These are phyloP conservation scores for Candida alai DNA, from an alignment of 805 yeast genomes.

Conservation along the genomic window DNA sequence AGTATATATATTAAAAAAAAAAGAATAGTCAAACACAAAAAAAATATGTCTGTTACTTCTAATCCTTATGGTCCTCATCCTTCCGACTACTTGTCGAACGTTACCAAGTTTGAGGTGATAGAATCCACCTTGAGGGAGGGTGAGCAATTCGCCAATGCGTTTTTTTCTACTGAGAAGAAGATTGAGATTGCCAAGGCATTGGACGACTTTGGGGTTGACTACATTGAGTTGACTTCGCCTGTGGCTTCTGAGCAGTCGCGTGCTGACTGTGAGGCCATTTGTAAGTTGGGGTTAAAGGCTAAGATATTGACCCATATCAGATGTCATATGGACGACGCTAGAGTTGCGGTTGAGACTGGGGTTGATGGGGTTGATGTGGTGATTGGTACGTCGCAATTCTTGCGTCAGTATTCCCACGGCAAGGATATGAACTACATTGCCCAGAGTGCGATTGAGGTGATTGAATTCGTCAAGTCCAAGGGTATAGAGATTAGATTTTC, in stretches of 20 bases:
- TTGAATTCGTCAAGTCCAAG: conserved; percentile 57
- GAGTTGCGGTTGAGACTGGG: conserved; percentile 58
- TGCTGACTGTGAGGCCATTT: conserved; percentile 54
- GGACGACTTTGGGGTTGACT: conserved; percentile 59
- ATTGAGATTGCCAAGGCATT: conserved; percentile 57
- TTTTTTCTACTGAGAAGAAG: conserved; percentile 53
- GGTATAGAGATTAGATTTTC: conserved; percentile 57
- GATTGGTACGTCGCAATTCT: conserved; percentile 56
- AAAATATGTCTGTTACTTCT: conserved; percentile 15
- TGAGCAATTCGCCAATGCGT: conserved; percentile 62
- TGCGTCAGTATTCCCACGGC: conserved; percentile 56
- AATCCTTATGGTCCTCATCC: conserved; percentile 62
- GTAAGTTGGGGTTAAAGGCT: conserved; percentile 56
- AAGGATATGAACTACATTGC: conserved; percentile 60
- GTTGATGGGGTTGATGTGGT: conserved; percentile 62
- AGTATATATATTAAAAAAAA: too few relatives aligned
- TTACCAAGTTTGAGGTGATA: conserved; percentile 48
- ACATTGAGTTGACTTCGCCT: conserved; percentile 58
- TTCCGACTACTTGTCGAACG: conserved; percentile 53
- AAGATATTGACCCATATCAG: conserved; percentile 57
- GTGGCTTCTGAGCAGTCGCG: conserved; percentile 58
- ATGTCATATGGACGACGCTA: conserved; percentile 61
- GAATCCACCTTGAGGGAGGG: conserved; percentile 62
- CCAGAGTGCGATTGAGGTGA: conserved; percentile 53
- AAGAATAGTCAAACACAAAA: too few relatives aligned